Conservation (phyloP, 2,329 filamentous ascomycete genomes). For the Fusarium algeriense region DNA sequence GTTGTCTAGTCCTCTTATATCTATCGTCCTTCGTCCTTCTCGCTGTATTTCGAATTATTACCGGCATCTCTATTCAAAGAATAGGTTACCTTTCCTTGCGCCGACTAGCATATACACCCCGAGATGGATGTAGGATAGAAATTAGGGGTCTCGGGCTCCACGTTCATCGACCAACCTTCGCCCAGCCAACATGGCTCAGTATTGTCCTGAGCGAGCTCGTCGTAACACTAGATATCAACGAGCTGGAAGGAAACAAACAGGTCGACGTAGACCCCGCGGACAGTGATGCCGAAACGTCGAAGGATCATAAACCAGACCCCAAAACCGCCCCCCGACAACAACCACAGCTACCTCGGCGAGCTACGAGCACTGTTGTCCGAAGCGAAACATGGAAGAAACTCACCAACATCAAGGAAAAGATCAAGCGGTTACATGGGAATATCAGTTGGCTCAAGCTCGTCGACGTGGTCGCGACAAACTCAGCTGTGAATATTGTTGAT, state of each 20-base stretch:
- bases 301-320: constrained; percentile 41
- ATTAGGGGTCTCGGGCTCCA: constrained; percentile 89
- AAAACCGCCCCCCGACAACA: constrained; percentile 44
- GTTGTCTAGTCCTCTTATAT: constrained; percentile 87
- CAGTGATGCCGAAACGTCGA: constrained; percentile 46
- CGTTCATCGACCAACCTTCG: constrained; percentile 93
- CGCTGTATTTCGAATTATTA: constrained; percentile 90
- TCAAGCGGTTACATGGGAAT: constrained; percentile 87
- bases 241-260: constrained; percentile 66
- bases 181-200: constrained; percentile 96
- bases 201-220: constrained; percentile 87
- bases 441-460: constrained; percentile 91
- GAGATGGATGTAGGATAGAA: constrained; percentile 89
- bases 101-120: constrained; percentile 88
- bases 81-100: constrained; percentile 93
- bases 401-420: constrained; percentile 81
- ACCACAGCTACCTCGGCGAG: constrained; percentile 31
- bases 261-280: constrained; percentile 42
- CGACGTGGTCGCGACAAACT: constrained; percentile 87
- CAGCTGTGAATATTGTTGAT: constrained; percentile 79
- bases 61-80: constrained; percentile 94
- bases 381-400: constrained; percentile 86
- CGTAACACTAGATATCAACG: constrained; percentile 82
- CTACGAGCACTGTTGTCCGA: constrained; percentile 53
- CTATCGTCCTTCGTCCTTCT: constrained; percentile 93